Base-by-base conservation (phyloP, 208 protist genomes). In the Ichthyophonus hoferi region DNA sequence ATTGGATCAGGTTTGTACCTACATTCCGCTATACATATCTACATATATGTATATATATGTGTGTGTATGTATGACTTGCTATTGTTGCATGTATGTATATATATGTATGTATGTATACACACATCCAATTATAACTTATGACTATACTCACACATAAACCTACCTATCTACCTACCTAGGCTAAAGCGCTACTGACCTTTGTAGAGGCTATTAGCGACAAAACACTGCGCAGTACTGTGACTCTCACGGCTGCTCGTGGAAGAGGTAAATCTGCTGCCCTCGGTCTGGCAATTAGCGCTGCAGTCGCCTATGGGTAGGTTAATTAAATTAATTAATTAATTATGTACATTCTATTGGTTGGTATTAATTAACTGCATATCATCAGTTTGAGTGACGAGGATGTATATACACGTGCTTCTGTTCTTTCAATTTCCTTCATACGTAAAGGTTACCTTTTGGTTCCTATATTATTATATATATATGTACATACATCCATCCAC, bases 141-240 rank as follows among this genome's bases (percentile, higher is more conserved):
- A 3, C 33, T 81, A 81, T 31, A 81, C 77, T 12, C 77, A 81
- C 77, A 81, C 33, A n/a, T 31, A 81, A 2, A 81, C 77, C 12
- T 81, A 81, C 77, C 2, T 31, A 38, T 88, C 2, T 84, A 89
- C 77, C 83, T 78, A 42, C 78, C 34, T 84, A 96, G 91, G 97
- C 97, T 2, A 98, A 98, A 87, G 96, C 97, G 0, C 93, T 99
- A n/a, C 93, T 99, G 1, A 95, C 95, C 1, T 97, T 99, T 38
- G 96, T 99, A 90, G 97, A 99, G 89, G 96, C 96, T 17, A 97
- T 99, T n/a, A 94, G 93, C 1, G 98, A 99, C 87, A 99, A 99
- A 90, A 95, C 95, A 1, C 95, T 99, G 0, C 94, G 98, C 86
- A 96, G 95, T 35, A 99, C 98, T 2, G 97, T 98, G 14, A 96